A percentile compares a stretch with the other conserved stretches of the same genome.
phyloP scores from a whole-genome alignment of 169 alveolate species.

The Plasmodium adleri region DNA sequence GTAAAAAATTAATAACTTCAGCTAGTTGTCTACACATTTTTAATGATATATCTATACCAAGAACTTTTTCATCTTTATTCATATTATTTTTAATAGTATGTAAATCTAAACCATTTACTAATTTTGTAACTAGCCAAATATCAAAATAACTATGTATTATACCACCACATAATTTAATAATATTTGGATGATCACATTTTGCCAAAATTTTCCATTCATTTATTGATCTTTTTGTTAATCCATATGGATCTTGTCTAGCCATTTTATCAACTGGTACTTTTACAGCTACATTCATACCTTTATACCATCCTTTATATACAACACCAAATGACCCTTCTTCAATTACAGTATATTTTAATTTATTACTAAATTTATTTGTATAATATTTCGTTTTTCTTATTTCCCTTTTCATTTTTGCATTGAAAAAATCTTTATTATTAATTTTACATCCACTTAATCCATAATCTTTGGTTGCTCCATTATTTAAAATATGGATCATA shows the following conservation, averaged over 20 bases:
- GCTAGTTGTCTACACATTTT: conserved; percentile 91
- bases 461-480: neutral
- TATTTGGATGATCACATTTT: conserved; percentile 85
- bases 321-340: conserved; percentile 90
- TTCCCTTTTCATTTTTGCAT: conserved; percentile 10
- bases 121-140: conserved; percentile 91
- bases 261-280: conserved; percentile 90
- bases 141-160: conserved; percentile 90
- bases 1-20: conserved; percentile 87
- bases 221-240: conserved; percentile 89
- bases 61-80: conserved; percentile 69
- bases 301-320: conserved; percentile 85
- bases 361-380: conserved; percentile 17
- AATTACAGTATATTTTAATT: conserved; percentile 76
- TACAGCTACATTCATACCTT: conserved; percentile 85
- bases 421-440: neutral
- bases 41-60: conserved; percentile 77
- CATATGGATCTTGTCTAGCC: conserved; percentile 89
- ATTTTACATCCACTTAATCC: neutral
- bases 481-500: neutral
- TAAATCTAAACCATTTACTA: conserved; percentile 88
- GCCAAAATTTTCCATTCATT: conserved; percentile 92
- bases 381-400: conserved; percentile 8
- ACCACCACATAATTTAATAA: conserved; percentile 89
- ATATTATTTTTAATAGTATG: conserved; percentile 89